Percentiles rank a stretch among this genome's conserved stretches.
Conservation (phyloP, 768 basidiomycete species). For the Suillus subaureus region DNA sequence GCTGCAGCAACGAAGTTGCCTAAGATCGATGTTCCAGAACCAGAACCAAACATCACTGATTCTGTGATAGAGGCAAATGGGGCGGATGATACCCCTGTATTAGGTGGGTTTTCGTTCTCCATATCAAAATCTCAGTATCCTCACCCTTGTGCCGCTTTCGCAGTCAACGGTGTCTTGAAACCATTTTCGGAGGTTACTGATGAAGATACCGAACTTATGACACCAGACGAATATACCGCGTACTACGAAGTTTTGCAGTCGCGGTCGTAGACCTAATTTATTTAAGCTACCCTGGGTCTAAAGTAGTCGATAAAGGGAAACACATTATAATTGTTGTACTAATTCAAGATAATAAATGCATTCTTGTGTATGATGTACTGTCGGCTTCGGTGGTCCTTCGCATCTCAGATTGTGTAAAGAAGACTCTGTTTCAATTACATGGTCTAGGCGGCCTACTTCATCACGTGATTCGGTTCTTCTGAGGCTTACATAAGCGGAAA, state of each 20-base stretch:
- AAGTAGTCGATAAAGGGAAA: background rate
- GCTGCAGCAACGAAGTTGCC: constrained; percentile 38
- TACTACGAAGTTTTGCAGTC: constrained; percentile 73
- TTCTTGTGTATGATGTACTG: background rate
- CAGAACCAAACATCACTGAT: constrained; percentile 22
- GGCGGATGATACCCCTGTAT: constrained; percentile 53
- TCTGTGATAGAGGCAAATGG: constrained; percentile 6
- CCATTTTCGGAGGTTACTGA: constrained; percentile 84
- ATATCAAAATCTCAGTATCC: background rate
- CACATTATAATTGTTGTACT: constrained; percentile 1
- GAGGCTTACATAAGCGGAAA: no score
- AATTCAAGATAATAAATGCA: background rate
- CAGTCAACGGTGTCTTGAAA: constrained; percentile 77
- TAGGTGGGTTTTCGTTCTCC: constrained; percentile 2
- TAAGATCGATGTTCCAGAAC: constrained; percentile 43
- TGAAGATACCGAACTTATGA: constrained; percentile 92
- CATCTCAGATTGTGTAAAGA: no score
- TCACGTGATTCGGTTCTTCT: background rate
- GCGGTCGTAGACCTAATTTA: constrained; percentile 26
- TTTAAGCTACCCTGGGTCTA: background rate
- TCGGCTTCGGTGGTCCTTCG: background rate
- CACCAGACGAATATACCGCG: constrained; percentile 86
- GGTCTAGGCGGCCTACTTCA: no score
- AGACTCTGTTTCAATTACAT: no score
- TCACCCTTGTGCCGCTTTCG: constrained; percentile 6